Conservation (phyloP, 345 rosid genomes). For the Pelargonium nanum region DNA sequence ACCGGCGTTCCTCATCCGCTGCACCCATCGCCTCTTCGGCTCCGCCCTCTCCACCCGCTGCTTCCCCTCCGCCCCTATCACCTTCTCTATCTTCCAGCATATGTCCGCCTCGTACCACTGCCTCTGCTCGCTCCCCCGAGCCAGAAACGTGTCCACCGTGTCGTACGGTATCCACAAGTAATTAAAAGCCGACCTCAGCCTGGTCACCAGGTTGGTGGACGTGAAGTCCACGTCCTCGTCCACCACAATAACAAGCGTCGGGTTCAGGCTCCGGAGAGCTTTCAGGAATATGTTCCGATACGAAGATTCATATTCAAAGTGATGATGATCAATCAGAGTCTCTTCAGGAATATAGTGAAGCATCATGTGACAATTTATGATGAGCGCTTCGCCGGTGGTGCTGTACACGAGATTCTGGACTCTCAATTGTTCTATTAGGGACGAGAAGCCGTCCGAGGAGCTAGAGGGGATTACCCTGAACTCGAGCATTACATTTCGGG, state of each 20-base stretch:
- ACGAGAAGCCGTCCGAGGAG: slow-evolving; percentile 53
- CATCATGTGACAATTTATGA: slow-evolving; percentile 82
- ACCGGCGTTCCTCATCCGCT: slow-evolving; percentile 53
- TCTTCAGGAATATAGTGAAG: slow-evolving; percentile 76
- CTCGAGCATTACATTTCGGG: slow-evolving; percentile 57
- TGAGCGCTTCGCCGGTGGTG: slow-evolving; percentile 47
- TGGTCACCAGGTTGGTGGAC: slow-evolving; percentile 40
- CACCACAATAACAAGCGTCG: slow-evolving; percentile 51
- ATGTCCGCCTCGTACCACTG: slow-evolving; percentile 72
- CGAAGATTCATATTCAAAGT: slow-evolving; percentile 26
- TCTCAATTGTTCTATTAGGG: slow-evolving; percentile 52
- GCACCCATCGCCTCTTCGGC: slow-evolving; percentile 57
- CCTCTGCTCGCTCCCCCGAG: slow-evolving; percentile 61
- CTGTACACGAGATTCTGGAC: slow-evolving; percentile 37
- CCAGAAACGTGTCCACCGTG: slow-evolving; percentile 59
- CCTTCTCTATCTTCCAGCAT: slow-evolving; percentile 82
- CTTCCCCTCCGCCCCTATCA: slow-evolving; percentile 59
- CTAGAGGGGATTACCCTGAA: slow-evolving; percentile 47
- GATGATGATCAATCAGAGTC: slow-evolving; percentile 13
- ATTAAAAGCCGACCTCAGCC: slow-evolving; percentile 59
- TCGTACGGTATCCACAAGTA: slow-evolving; percentile 94
- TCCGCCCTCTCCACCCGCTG: slow-evolving; percentile 77
- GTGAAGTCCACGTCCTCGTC: slow-evolving; percentile 87
- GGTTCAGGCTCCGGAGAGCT: slow-evolving; percentile 49
- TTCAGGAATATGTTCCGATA: slow-evolving; percentile 43